Base-by-base conservation (phyloP, 1,284 basidiomycete species). In the Flammula alnicola region DNA sequence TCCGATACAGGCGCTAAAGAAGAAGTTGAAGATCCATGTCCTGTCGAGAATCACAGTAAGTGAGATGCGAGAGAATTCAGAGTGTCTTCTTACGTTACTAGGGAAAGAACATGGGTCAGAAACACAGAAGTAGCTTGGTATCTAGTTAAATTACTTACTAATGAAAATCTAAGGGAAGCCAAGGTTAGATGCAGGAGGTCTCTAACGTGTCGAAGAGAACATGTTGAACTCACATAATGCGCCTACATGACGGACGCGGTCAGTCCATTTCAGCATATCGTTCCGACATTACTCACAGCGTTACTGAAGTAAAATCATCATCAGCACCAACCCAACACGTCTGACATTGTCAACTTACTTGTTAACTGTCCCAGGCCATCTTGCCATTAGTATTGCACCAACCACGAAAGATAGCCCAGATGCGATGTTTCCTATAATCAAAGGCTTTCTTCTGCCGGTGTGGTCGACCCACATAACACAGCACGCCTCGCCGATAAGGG, bases 391-490 rank as follows among this genome's bases (percentile, higher is more conserved):
- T 35, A 79, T 74, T 2, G 79, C 68, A 2, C 78, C 79, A 33
- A 80, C 73, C 22, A 77, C 74, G 45, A 81, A 83, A 0, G 76
- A 77, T 4, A 78, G 54, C n/a, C 78, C 78, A 5, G 77, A 77
- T 2, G 71, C 68, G 12, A 78, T 60, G 54, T 85, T 85, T 3
- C 79, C 80, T 43, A 74, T 64, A 48, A 85, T 79, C 53, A 85
- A 66, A 1, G 81, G 81, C 44, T 63, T 57, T 43, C 82, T 69
- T 16, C 83, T 69, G 10, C 83, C 82, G 2, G 78, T 74, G 38
- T 70, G 71, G 61, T 86, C 83, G 37, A 85, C 72, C 71, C 78
- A 81, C 36, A 82, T 61, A 20, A 84, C 69, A 59, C 82, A 84
- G 35, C 75, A 71, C 1, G 70, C 75, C 56, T 84, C 78, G 5